Evolutionary conservation across 139 green algal species (phyloP), one percentile per base, ranked within the genome.

Genomic region (Picocystis salinarum): DNA sequence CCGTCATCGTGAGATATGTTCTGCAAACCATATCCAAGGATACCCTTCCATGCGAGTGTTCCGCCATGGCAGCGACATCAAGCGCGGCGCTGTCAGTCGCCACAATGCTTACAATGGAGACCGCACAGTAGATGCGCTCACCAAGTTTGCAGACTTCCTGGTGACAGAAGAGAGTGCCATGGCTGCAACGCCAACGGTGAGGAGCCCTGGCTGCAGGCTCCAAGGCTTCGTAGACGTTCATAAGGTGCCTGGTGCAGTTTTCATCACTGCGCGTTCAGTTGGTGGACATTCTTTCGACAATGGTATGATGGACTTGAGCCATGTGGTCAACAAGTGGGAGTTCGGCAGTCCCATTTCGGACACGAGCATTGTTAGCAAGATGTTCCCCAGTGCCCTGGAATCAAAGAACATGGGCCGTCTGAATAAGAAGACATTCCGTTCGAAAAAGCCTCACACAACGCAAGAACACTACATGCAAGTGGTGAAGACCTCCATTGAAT

Each of bases 31-130:
- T 46, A 83, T 96, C 44, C 71, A 77, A n/a, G 86, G 77, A 19
- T 96, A 89, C 67, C 86, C 86, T 3, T 91, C 82, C 39, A 75
- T 96, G 31, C 75, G 86, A 20, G 77, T 96, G 11, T 96, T 92
- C 64, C 60, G 77, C 15, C 74, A 79, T 28, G 83, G 81, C 26
- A 61, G 79, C 10, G 82, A 92, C 48, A 57, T 83, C 28, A 47
- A 61, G n/a, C n/a, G n/a, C n/a, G n/a, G n/a, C n/a, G n/a, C n/a
- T n/a, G n/a, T n/a, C n/a, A n/a, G n/a, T n/a, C n/a, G n/a, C n/a
- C 75, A 85, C 48, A 62, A 81, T 44, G 55, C 69, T 2, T 85
- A 85, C 55, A 57, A 67, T 26, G 69, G 69, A 37, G 70, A 95
- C 61, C 64, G 86, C 34, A 94, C 90, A 9, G 74, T 78, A 39